Evolutionary conservation across 345 rosid species (phyloP), one percentile per base, ranked within the genome.

Genomic region (Crucihimalaya himalaica): DNA sequence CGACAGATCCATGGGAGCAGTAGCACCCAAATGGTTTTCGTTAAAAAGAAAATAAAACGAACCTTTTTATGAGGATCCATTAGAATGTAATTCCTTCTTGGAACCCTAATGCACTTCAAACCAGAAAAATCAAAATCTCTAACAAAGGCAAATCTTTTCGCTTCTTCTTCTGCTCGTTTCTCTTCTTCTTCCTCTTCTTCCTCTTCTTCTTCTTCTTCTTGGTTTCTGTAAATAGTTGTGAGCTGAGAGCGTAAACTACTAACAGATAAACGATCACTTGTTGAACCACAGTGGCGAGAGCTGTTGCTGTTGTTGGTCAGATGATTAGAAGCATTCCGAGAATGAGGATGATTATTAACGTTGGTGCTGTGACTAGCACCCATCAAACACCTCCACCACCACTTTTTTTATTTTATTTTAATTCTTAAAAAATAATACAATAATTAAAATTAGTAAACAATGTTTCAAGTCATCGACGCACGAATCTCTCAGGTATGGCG

Each of bases 31-130:
- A 39, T 10, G n/a, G 19, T 10, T 45, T 45, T 0, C 6, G 6
- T 10, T 3, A 43, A 21, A 20, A 1, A 4, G 11, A 14, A 13
- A 19, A 70, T 67, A 81, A 34, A 63, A 13, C 11, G 12, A 57
- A 89, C 98, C 96, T 94, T 89, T 78, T 82, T 89, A 34, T 80
- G 91, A 76, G 84, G 73, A 84, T 88, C 88, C 97, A 94, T 94
- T 20, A 69, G 61, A 62, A 72, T 52, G 80, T 74, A 37, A 70
- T 56, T 66, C 43, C 88, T 83, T 56, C 86, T 83, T 39, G 89
- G 94, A 46, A 89, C 96, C 75, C 79, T 81, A 83, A 93, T 79
- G 68, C 8, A 47, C 61, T 65, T 82, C 74, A 90, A 78, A 10
- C 48, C 75, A 54, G 89, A 84, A 20, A 81, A 20, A 79, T 93